phyloP scores from a whole-genome alignment of 2,329 filamentous ascomycete genomes.

The Xylariaceae sp. region DNA sequence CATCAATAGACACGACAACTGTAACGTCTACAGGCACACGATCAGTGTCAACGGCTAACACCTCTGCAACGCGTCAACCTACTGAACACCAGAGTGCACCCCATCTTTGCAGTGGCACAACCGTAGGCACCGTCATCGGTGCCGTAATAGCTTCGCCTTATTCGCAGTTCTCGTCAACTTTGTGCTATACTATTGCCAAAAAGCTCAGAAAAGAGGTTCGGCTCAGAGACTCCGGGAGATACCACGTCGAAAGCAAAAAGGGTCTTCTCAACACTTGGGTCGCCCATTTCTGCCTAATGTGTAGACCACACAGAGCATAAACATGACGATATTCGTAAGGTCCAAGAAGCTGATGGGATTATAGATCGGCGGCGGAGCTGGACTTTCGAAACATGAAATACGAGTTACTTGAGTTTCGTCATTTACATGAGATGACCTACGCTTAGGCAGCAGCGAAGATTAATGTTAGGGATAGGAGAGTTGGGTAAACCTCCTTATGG shows the following conservation, averaged over 20 bases:
- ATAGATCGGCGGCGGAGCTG: conserved; percentile 5
- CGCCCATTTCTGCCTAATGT: background rate
- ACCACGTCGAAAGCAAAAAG: background rate
- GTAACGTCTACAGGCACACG: background rate
- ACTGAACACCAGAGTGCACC: background rate
- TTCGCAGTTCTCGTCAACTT: background rate
- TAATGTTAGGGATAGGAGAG: background rate
- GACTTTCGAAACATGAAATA: background rate
- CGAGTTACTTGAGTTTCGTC: too few species aligned
- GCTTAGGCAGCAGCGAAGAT: background rate
- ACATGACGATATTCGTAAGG: conserved; percentile 1
- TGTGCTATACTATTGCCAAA: conserved; percentile 2
- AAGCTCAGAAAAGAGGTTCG: too few species aligned
- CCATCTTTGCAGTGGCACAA: background rate
- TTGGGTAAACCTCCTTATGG: background rate
- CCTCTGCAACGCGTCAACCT: background rate
- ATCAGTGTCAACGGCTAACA: background rate
- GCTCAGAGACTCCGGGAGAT: background rate
- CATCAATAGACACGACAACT: too few species aligned
- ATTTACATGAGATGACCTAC: background rate
- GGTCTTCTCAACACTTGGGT: conserved; percentile 1
- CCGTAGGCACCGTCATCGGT: conserved; percentile 1
- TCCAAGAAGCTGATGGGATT: conserved; percentile 1
- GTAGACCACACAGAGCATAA: background rate
- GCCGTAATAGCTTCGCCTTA: background rate